Evolutionary conservation across 1,139 yeast genomes (phyloP), one percentile per base, ranked within the genome.

Genomic region (Geotrichum candidum): DNA sequence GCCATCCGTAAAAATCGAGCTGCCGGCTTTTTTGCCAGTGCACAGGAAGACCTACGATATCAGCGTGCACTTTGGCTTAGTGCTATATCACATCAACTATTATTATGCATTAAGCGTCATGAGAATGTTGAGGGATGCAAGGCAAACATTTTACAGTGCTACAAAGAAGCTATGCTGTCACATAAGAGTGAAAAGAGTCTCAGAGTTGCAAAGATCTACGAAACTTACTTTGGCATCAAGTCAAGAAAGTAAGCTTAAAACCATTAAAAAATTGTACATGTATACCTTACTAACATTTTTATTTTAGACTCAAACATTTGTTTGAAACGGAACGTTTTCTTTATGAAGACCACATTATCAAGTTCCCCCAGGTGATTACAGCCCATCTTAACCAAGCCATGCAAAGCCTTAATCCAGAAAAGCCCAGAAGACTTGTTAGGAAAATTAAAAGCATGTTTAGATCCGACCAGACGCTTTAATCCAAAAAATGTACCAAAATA

Each of bases 1-100:
- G 41, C 29, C 25, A 33, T 54, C 23, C 48, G 61, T 15, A 46
- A 23, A n/a, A 25, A 54, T 11, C 51, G 41, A 10, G 11, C 31
- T n/a, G 57, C 51, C 10, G 50, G 23, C n/a, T 59, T 59, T 31
- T 54, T 48, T 15, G 41, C 52, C 1, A n/a, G 31, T 3, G 29
- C 55, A 3, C 51, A 54, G 27, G 51, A 31, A 9, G 25, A 23
- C 13, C 22, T 59, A 13, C 58, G 61, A 10, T 45, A 59, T 18
- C 61, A 59, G 23, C 50, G 61, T n/a, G 61, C 61, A 27, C 27
- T 54, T 13, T 59, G 61, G 61, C 51, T 59, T 9, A 54, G 61
- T 10, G 51, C 53, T 11, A 59, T 59, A 10, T 33, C 61, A 13
- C 29, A 54, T 41, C 61, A 59, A 31, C 25, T 59, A 18, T 48